A percentile compares a stretch with the other conserved stretches of the same genome.
phyloP scores from a whole-genome alignment of 768 basidiomycete genomes.

The Pholiota microspora region DNA sequence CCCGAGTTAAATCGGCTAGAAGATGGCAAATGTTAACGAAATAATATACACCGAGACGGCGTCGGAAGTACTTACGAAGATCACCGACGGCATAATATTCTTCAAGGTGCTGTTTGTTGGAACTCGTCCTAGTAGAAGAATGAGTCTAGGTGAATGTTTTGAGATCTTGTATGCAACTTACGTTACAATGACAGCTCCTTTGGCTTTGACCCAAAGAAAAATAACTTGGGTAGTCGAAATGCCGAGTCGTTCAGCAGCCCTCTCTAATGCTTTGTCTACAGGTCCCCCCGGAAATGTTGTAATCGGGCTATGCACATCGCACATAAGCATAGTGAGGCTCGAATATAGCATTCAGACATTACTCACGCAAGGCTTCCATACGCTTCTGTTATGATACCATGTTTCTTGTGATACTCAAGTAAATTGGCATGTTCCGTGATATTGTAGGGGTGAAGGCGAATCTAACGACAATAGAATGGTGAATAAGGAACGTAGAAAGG shows the following conservation, averaged over 20 bases:
- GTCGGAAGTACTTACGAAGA: slow-evolving; percentile 27
- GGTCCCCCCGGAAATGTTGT: slow-evolving; percentile 61
- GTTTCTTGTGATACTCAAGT: slow-evolving; percentile 52
- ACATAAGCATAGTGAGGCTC: slow-evolving; percentile 10
- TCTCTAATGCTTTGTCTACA: slow-evolving; percentile 53
- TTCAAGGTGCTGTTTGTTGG: slow-evolving; percentile 55
- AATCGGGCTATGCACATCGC: slow-evolving; percentile 42
- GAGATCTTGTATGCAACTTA: no score
- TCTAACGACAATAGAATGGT: slow-evolving; percentile 37
- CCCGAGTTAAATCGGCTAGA: slow-evolving; percentile 49
- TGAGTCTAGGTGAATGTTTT: no score
- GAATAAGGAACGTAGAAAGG: neutral
- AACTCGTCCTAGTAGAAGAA: slow-evolving; percentile 48
- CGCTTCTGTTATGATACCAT: slow-evolving; percentile 69
- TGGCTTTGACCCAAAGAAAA: slow-evolving; percentile 66
- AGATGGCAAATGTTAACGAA: neutral
- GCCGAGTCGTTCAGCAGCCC: slow-evolving; percentile 50
- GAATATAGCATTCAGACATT: neutral
- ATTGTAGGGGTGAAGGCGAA: slow-evolving; percentile 71
- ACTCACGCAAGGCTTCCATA: slow-evolving; percentile 66
- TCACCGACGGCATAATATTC: slow-evolving; percentile 70
- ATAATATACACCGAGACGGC: neutral
- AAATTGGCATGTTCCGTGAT: slow-evolving; percentile 49
- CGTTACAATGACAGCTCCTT: slow-evolving; percentile 70
- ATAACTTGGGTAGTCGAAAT: slow-evolving; percentile 66